Conservation (phyloP, 2,329 filamentous ascomycete species). For the Microdochium trichocladiopsis region DNA sequence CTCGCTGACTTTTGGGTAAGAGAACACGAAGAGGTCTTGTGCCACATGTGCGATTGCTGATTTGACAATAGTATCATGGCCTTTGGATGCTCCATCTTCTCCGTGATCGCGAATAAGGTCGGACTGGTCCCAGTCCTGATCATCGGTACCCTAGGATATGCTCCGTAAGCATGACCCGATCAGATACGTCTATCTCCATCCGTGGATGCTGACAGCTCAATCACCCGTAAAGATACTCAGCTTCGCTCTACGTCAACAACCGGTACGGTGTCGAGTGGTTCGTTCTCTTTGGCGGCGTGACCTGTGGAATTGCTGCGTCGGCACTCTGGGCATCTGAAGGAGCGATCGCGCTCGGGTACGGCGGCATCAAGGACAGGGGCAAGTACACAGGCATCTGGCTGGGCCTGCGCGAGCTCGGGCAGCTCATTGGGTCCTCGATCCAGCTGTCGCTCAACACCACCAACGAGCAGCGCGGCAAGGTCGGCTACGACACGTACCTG, state of each 20-base stretch:
- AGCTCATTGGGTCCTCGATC: constrained; percentile 37
- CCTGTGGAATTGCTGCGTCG: constrained; percentile 25
- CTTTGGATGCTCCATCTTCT: constrained; percentile 5
- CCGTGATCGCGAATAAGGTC: constrained; percentile 2
- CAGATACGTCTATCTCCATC: background rate
- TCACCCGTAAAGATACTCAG: constrained; percentile 11
- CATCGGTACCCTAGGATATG: constrained; percentile 20
- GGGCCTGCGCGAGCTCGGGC: constrained; percentile 42
- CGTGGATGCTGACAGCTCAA: background rate
- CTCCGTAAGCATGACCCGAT: constrained; percentile 5
- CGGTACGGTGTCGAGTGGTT: constrained; percentile 23
- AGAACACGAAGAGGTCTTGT: too few species aligned
- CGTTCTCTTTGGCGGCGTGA: constrained; percentile 21
- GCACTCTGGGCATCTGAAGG: constrained; percentile 31
- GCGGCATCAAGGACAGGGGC: constrained; percentile 35
- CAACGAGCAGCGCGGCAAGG: constrained; percentile 26
- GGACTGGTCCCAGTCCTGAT: constrained; percentile 23
- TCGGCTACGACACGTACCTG: constrained; percentile 16
- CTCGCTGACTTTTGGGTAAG: constrained; percentile 29
- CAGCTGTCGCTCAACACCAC: constrained; percentile 16
- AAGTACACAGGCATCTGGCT: constrained; percentile 44
- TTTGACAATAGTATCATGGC: constrained; percentile 3
- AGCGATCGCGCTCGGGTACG: constrained; percentile 34
- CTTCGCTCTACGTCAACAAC: constrained; percentile 19
- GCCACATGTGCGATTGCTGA: too few species aligned